Percentiles rank a stretch among this genome's conserved stretches.
Conservation (phyloP, 306 rosid genomes). For the Mimosa pudica region DNA sequence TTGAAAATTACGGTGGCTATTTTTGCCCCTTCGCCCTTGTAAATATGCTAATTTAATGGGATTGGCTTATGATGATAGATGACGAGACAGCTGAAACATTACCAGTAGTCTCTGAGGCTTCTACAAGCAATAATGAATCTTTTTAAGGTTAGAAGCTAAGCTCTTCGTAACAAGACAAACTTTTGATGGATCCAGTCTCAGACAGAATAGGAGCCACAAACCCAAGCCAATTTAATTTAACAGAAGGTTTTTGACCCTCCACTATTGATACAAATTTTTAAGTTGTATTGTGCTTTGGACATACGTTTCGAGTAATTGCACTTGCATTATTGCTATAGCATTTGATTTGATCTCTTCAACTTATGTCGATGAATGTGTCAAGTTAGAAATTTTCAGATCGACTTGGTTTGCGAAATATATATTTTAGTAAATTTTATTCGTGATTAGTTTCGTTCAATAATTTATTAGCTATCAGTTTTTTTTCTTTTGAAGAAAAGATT, state of each 20-base stretch:
- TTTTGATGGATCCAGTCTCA: slow-evolving; percentile 15
- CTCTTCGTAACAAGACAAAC: slow-evolving; percentile 37
- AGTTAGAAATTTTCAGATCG: neutral
- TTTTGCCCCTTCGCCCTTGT: too few species aligned
- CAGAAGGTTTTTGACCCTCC: slow-evolving; percentile 17
- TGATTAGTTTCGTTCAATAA: neutral
- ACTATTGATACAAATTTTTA: slow-evolving; percentile 18
- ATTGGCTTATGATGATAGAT: slow-evolving; percentile 48
- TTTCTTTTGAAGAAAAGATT: neutral
- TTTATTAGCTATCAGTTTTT: neutral
- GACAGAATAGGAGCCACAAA: slow-evolving; percentile 25
- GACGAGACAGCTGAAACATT: slow-evolving; percentile 49
- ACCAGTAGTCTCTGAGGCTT: slow-evolving; percentile 49
- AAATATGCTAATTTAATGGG: neutral
- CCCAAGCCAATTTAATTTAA: neutral
- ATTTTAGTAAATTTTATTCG: neutral
- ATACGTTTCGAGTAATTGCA: slow-evolving; percentile 5
- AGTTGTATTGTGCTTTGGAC: slow-evolving; percentile 33
- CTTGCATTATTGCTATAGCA: neutral
- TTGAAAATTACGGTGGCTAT: too few species aligned
- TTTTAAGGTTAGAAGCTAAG: slow-evolving; percentile 48
- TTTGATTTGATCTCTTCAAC: neutral
- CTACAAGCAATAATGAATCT: slow-evolving; percentile 42
- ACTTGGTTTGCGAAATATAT: neutral
- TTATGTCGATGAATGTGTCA: neutral